A percentile compares a stretch with the other conserved stretches of the same genome.
phyloP scores from a whole-genome alignment of 176 grass and related monocot species.

The Puccinellia tenuiflora region DNA sequence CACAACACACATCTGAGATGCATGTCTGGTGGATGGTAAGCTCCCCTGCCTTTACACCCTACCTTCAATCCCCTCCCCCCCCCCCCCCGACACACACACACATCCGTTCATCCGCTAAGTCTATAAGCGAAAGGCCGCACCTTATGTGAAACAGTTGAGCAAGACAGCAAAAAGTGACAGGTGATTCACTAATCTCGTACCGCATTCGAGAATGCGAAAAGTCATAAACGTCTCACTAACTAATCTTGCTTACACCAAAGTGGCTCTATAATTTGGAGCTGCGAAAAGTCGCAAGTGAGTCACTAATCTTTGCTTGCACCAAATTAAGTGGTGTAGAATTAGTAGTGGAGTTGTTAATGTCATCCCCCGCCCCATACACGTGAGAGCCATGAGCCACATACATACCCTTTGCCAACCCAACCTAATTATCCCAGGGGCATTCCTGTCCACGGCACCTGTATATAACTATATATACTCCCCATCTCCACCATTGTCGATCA shows the following conservation, averaged over 20 bases:
- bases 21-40: too few relatives aligned
- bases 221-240: neutral
- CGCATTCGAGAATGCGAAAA: neutral
- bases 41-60: too few relatives aligned
- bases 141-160: too few relatives aligned
- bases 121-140: neutral
- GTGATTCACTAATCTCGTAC: neutral
- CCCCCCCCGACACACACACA: too few relatives aligned
- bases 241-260: neutral
- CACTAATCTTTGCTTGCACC: neutral
- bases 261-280: neutral
- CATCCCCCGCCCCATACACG: constrained; percentile 18
- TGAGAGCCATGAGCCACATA: constrained; percentile 32
- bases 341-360: constrained; percentile 21
- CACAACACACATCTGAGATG: too few relatives aligned
- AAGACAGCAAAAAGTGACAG: neutral
- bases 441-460: constrained; percentile 25
- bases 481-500: constrained; percentile 8
- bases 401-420: constrained; percentile 26
- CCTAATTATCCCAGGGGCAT: constrained; percentile 40
- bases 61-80: too few relatives aligned
- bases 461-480: constrained; percentile 32
- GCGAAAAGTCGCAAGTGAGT: neutral
- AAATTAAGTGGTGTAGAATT: constrained; percentile 18
- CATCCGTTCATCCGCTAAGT: too few relatives aligned